These are phyloP conservation scores for Alternaria burnsii DNA, from an alignment of 2,329 filamentous ascomycete species.

Conservation along the genomic window DNA sequence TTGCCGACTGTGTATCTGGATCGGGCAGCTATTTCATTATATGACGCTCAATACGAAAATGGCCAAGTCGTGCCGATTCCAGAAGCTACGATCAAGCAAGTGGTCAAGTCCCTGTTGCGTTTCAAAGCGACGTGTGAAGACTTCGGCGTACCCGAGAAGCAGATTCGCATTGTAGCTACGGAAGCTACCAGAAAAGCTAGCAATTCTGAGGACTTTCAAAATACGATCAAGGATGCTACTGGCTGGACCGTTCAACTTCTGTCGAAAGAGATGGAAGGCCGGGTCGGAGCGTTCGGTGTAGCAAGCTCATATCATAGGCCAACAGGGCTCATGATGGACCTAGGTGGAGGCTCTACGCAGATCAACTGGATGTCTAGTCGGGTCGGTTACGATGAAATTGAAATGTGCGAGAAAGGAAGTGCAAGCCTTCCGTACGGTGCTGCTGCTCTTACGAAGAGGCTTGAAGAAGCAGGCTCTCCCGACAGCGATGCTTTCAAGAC, in stretches of 20 bases:
- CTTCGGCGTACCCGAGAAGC: conserved; percentile 70
- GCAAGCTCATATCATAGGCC: conserved; percentile 75
- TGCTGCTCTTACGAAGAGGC: conserved; percentile 67
- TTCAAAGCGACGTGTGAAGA: conserved; percentile 76
- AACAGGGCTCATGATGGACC: conserved; percentile 84
- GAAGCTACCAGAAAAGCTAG: conserved; percentile 85
- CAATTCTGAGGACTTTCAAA: conserved; percentile 75
- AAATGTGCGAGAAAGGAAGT: conserved; percentile 56
- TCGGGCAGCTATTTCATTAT: conserved; percentile 82
- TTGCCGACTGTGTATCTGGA: conserved; percentile 81
- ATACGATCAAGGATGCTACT: conserved; percentile 68
- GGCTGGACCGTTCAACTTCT: conserved; percentile 77
- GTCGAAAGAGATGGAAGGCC: conserved; percentile 80
- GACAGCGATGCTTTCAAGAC: conserved; percentile 56
- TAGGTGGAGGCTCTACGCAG: conserved; percentile 79
- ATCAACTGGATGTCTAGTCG: conserved; percentile 68
- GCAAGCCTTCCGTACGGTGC: conserved; percentile 76
- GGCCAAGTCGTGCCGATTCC: conserved; percentile 62
- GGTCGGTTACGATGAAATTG: conserved; percentile 57
- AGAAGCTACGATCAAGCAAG: conserved; percentile 67
- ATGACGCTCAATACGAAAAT: conserved; percentile 73
- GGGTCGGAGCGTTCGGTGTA: conserved; percentile 83
- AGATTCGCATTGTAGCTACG: conserved; percentile 82
- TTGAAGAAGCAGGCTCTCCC: conserved; percentile 51
- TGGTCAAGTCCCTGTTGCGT: conserved; percentile 71